Conservation (phyloP, 768 basidiomycete genomes). For the Mycena pura region DNA sequence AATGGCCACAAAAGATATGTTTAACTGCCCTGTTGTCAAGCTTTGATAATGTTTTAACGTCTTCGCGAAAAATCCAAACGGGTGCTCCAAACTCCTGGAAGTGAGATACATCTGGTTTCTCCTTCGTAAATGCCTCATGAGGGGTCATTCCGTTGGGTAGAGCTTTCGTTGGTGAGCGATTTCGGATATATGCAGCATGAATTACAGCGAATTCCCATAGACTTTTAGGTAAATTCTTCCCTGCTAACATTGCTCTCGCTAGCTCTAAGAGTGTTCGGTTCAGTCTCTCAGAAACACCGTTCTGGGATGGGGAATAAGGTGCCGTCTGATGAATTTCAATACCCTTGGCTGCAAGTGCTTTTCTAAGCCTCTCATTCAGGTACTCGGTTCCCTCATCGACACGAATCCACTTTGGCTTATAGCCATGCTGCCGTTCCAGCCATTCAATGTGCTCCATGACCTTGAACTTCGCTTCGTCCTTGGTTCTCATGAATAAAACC, state of each 20-base stretch:
- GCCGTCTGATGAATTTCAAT: constrained; percentile 37
- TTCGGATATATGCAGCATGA: constrained; percentile 29
- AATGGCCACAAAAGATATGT: constrained; percentile 3
- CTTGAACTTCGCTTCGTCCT: constrained; percentile 17
- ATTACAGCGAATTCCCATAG: constrained; percentile 29
- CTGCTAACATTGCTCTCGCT: constrained; percentile 37
- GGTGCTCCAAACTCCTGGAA: neutral
- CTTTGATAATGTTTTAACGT: neutral
- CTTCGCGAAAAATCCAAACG: constrained; percentile 11
- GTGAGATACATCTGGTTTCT: neutral
- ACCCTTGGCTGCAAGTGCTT: constrained; percentile 28
- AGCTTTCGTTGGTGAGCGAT: constrained; percentile 7
- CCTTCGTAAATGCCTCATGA: neutral
- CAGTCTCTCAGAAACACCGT: constrained; percentile 45
- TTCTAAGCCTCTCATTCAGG: constrained; percentile 29
- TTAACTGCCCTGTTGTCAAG: neutral
- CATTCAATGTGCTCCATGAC: constrained; percentile 19
- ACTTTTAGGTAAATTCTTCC: constrained; percentile 6
- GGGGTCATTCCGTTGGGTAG: neutral
- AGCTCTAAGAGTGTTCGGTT: constrained; percentile 40
- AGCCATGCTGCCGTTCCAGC: constrained; percentile 19
- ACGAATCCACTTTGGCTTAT: constrained; percentile 14
- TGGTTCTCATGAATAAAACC: constrained; percentile 24
- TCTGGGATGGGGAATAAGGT: constrained; percentile 45
- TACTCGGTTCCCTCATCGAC: constrained; percentile 40